Base-by-base conservation (phyloP, 1,284 basidiomycete genomes). In the Stereum hirsutum region DNA sequence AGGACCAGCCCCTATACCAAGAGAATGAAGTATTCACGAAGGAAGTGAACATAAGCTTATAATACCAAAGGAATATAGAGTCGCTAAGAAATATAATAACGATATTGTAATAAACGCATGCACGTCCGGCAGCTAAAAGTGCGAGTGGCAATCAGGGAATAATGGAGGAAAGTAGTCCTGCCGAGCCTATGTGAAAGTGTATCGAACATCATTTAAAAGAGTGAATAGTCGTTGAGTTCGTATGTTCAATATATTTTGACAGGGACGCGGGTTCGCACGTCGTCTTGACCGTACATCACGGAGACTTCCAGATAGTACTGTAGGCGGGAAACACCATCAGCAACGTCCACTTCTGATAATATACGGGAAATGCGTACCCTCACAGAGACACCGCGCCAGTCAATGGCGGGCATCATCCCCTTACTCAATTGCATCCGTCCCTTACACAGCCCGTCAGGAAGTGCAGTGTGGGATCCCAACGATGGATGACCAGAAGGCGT, bases 281-380 rank as follows among this genome's bases (percentile, higher is more conserved):
- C 71, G 52, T 83, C 78, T 49, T 75, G 72, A 17, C 75, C 75
- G 33, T 79, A 63, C 34, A 78, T 57, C 31, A 84, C 79, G 35
- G 78, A 79, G 23, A 81, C 68, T 45, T 83, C 78, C 35, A 83
- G 59, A 55, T 78, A 83, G 62, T 84, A 84, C 81, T 84, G 51
- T 15, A 41, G 17, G n/a, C 34, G 25, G 42, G 35, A 23, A n/a
- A 39, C 12, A 17, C n/a, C 10, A 28, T 44, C 24, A 49, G 45
- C 19, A 24, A 15, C n/a, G 19, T 8, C 17, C 12, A 38, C 19
- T 8, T 10, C 15, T 23, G n/a, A 7, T 3, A 6, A 7, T 30
- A 20, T 21, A 33, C 21, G 14, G 17, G 1, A 26, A 37, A 34
- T 27, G 58, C 69, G 46, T 53, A 82, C 81, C 69, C 81, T 78